Evolutionary conservation across 345 rosid genomes (phyloP), one percentile per base, ranked within the genome.

Genomic region (Pugionium cornutum): DNA sequence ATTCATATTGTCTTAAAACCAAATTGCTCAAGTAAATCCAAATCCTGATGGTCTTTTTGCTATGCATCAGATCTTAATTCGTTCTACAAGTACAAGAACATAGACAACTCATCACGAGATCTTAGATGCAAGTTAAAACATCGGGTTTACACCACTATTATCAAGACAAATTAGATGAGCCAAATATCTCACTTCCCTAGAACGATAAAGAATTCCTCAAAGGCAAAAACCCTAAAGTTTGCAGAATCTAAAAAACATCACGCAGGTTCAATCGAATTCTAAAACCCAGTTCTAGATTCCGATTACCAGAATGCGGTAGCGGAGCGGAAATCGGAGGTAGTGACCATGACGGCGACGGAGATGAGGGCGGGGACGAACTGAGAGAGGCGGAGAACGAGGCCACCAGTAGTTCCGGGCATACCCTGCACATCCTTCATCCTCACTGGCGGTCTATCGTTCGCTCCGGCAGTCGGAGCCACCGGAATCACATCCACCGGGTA

Each of bases 371-470:
- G 82, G 6, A 77, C 46, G 67, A 83, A 79, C 67, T 86, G 96
- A 29, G 37, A 60, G 77, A 83, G 80, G 5, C 96, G 91, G 53
- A 88, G 84, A 58, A 76, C 39, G 18, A 91, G 84, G 41, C 96
- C 90, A 7, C 91, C 97, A 36, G 69, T 66, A 6, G 97, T 91
- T 49, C 97, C 97, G 1, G 96, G 86, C 96, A 84, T 91, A 29
- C 96, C 96, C 30, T 88, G 92, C 3, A 84, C 60, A 64, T 86
- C 85, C 64, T 80, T 86, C 97, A 91, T 84, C 81, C 91, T 81
- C 58, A 76, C 75, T 35, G 83, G 74, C 4, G 82, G 89, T 27
- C 75, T 74, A 42, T 66, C 67, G 30, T 10, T 65, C 1, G 72
- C 83, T 11, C 73, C 91, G 27, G 77, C 83, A 3, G 85, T 84